phyloP scores from a whole-genome alignment of 2,329 filamentous ascomycete genomes.

The Monilinia laxa region DNA sequence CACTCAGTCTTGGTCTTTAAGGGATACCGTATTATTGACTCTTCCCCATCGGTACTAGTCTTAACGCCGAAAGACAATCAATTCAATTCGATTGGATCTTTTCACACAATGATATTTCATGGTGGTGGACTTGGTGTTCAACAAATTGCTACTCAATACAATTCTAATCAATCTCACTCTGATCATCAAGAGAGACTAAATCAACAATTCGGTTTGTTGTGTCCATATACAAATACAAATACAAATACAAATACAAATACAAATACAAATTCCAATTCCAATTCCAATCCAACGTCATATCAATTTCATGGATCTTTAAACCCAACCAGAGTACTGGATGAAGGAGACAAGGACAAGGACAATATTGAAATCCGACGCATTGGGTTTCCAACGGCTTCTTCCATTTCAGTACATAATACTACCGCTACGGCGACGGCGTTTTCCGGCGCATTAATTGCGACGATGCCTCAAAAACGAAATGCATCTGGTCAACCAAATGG shows the following conservation, averaged over 20 bases:
- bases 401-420: conserved; percentile 27
- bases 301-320: not conserved
- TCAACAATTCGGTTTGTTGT: not conserved
- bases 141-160: not conserved
- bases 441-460: conserved; percentile 19
- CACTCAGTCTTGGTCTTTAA: no score
- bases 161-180: not conserved
- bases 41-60: not conserved
- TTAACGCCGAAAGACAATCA: not conserved
- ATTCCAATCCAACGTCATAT: not conserved
- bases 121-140: not conserved
- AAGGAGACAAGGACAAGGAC: conserved; percentile 5
- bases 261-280: no score
- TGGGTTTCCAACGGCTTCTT: conserved; percentile 32
- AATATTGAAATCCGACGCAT: conserved; percentile 22
- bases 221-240: not conserved
- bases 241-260: no score
- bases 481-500: conserved; percentile 28
- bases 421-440: conserved; percentile 6
- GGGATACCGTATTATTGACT: not conserved
- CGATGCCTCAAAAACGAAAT: conserved; percentile 36
- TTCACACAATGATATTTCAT: conserved; percentile 17
- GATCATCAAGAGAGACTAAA: conserved; percentile 3
- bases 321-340: not conserved
- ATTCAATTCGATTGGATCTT: not conserved